Evolutionary conservation across 305 asterid species (phyloP), one percentile per base, ranked within the genome.

Genomic region (Fraxinus latifolia): DNA sequence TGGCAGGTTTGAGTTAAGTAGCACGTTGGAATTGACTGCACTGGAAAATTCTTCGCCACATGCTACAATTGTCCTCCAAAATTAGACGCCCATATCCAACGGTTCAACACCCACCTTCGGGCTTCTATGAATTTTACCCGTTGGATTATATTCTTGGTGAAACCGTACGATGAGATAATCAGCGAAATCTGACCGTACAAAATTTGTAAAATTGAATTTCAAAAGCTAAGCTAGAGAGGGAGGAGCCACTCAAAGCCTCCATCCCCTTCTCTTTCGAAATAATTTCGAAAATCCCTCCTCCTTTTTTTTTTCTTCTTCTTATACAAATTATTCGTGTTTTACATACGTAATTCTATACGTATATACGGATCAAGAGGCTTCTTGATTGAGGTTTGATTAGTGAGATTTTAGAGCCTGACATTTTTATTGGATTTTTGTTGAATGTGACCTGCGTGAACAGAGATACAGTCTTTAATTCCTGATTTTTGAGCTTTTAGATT

Each of bases 211-310:
- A 92, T 91, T 89, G 91, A 90, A 89, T 93, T 94, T 91, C 91
- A 92, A 95, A 95, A 93, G 89, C 91, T 47, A 14, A 86, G 89
- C 90, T 53, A 80, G 92, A 88, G 95, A 90, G 95, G 94, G 96
- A 90, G 94, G 91, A 90, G 88, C 74, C 19, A 68, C 74, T 68
- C 77, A 85, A 82, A 83, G 90, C 89, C 91, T 77, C 82, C 84
- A 79, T 65, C 83, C 83, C 83, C 77, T 77, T 50, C 89, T 80
- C 79, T 39, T 39, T 39, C 47, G 47, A 39, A 37, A 37, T 36
- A 36, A 36, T 67, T 67, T 67, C 74, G 74, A 67, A 67, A 67
- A 67, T 67, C 36, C 34, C 17, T 11, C n/a, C 34, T 11, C 19
- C 17, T 0, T 5, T 5, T 36, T 36, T 6, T 33, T n/a, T n/a